Percentiles rank a stretch among this genome's conserved stretches.
phyloP scores from a whole-genome alignment of 2,329 filamentous ascomycete genomes.

The Colletotrichum godetiae region DNA sequence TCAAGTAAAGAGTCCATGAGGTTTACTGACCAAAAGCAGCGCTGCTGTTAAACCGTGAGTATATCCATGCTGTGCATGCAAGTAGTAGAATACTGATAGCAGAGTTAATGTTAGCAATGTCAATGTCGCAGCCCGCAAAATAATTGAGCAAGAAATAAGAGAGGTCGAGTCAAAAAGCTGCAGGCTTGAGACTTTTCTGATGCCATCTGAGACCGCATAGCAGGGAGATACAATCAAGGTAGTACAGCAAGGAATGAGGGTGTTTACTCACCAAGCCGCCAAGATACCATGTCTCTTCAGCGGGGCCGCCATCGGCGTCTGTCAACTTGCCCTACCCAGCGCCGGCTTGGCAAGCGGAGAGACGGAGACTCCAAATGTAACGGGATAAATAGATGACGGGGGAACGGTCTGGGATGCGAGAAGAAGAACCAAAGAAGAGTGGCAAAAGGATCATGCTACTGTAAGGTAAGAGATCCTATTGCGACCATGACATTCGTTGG shows the following conservation, averaged over 20 bases:
- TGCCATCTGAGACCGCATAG: background rate
- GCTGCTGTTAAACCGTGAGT: slow-evolving; percentile 47
- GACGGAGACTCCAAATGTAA: background rate
- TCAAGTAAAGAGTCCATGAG: no score
- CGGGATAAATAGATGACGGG: background rate
- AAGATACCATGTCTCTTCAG: slow-evolving; percentile 34
- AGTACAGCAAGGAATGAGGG: slow-evolving; percentile 6
- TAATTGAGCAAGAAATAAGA: background rate
- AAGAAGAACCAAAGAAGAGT: background rate
- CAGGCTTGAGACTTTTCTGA: background rate
- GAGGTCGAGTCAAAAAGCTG: background rate
- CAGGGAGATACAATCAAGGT: no score
- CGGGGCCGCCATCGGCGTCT: slow-evolving; percentile 30
- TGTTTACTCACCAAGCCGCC: slow-evolving; percentile 33
- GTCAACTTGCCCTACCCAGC: background rate
- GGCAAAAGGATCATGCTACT: background rate
- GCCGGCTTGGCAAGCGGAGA: slow-evolving; percentile 26
- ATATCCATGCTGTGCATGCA: slow-evolving; percentile 39
- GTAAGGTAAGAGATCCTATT: background rate
- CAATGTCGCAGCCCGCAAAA: background rate
- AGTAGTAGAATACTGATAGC: slow-evolving; percentile 16
- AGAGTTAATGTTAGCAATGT: background rate
- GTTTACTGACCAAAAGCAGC: slow-evolving; percentile 48
- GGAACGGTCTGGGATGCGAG: background rate
- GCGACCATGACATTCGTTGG: background rate